Evolutionary conservation across 805 yeast genomes (phyloP), one percentile per base, ranked within the genome.

Genomic region (Kuraishia ogatae): DNA sequence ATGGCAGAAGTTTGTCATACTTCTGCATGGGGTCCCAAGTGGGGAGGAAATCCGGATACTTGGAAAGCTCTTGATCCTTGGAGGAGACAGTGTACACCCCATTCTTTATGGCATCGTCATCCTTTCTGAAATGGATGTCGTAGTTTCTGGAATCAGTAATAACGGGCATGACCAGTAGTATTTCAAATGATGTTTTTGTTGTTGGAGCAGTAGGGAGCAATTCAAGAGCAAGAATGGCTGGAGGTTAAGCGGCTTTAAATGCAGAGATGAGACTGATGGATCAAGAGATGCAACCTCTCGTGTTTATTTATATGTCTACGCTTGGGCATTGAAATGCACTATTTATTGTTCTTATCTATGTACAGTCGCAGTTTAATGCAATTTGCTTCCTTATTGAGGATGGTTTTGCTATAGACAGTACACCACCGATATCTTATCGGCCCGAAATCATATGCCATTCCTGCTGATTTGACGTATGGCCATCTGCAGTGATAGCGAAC

Each of bases 11-110:
- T 15, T 84, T 48, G 7, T 73, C 76, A 62, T 68, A 75, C 60
- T 79, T 78, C 61, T 81, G 77, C 19, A 64, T 70, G n/a, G 83
- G 84, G 62, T 84, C 81, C 87, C 87, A 84, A 1, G 87, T 78
- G 17, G 90, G 89, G 51, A 84, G 73, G 71, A 80, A 84, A 11
- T 79, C 83, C 1, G 85, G 85, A 66, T 71, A 77, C 51, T 61
- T 54, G 7, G 73, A 61, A 4, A 49, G 56, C 49, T 74, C 68
- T 57, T 72, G 71, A 48, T 68, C 72, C 50, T 68, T 67, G 59
- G 74, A 75, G 51, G 79, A 70, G 21, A 79, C 78, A 26, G 67
- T 65, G 56, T 77, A 70, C 15, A 78, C 70, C 13, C 85, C 85
- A 26, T 79, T 76, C 21, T 63, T 35, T 47, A 77, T 66, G 53